Evolutionary conservation across 2,329 filamentous ascomycete genomes (phyloP).

Genomic region (Calycina marina): DNA sequence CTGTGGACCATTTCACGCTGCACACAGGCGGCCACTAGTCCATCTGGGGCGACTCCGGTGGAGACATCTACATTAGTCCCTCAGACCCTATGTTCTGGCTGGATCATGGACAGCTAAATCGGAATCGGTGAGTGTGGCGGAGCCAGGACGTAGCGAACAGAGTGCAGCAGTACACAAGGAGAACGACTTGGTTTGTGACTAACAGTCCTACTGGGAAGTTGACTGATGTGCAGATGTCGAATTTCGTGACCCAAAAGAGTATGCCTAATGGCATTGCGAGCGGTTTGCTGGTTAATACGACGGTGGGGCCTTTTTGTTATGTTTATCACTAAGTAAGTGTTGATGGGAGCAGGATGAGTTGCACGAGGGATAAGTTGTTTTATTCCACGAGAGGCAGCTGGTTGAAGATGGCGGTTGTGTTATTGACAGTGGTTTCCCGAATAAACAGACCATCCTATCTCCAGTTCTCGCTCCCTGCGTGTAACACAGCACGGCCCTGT

Average conservation of each 20-base stretch:
- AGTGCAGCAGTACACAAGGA: slow-evolving; percentile 23
- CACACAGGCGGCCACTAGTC: slow-evolving; percentile 29
- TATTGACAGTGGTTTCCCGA: too few species aligned
- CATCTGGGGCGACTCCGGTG: slow-evolving; percentile 31
- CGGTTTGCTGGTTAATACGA: slow-evolving; percentile 22
- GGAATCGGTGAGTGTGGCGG: slow-evolving; percentile 35
- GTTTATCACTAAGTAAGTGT: slow-evolving; percentile 22
- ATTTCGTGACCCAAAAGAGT: slow-evolving; percentile 7
- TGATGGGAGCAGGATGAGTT: too few species aligned
- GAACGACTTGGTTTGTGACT: slow-evolving; percentile 28
- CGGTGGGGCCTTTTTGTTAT: slow-evolving; percentile 31
- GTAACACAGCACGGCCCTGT: too few species aligned
- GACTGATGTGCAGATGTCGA: slow-evolving; percentile 24
- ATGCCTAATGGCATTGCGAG: slow-evolving; percentile 24
- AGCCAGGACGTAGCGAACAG: slow-evolving; percentile 27
- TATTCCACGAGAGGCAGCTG: too few species aligned
- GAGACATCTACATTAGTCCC: slow-evolving; percentile 29
- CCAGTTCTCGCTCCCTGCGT: too few species aligned
- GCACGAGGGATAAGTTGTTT: too few species aligned
- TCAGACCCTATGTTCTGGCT: slow-evolving; percentile 32
- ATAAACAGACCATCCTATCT: too few species aligned
- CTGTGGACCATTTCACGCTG: slow-evolving; percentile 23
- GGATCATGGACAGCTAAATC: slow-evolving; percentile 32
- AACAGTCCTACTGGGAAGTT: slow-evolving; percentile 29
- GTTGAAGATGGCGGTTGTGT: too few species aligned